Conservation (phyloP, 169 alveolate genomes). For the Condylostoma magnum region DNA sequence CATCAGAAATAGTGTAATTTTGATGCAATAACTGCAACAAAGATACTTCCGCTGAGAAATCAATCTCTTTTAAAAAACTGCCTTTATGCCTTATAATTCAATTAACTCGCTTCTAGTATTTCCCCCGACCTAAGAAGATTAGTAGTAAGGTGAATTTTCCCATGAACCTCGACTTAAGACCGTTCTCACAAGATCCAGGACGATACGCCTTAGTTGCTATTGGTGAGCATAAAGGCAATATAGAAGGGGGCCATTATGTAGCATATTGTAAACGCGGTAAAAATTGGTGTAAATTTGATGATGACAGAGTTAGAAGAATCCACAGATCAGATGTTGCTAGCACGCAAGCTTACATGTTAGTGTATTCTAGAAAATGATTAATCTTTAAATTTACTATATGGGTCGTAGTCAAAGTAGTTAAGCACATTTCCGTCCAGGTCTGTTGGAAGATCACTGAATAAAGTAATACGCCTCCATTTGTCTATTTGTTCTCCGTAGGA, state of each 20-base stretch:
- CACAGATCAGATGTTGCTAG: not conserved
- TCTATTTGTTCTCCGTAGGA: not conserved
- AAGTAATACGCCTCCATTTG: not conserved
- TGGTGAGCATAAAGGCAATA: conserved; percentile 16
- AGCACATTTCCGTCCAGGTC: not conserved
- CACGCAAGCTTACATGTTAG: not conserved
- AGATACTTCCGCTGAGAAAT: too few relatives aligned
- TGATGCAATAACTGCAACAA: too few relatives aligned
- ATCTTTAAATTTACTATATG: not conserved
- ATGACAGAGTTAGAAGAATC: not conserved
- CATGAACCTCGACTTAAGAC: not conserved
- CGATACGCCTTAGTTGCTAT: not conserved
- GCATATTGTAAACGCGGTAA: conserved; percentile 26
- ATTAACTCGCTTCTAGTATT: too few relatives aligned
- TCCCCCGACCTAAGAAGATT: not conserved
- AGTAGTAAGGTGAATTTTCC: not conserved
- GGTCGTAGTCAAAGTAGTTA: not conserved
- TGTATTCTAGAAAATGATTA: not conserved
- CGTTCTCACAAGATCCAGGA: not conserved
- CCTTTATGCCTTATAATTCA: too few relatives aligned
- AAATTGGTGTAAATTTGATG: conserved; percentile 21
- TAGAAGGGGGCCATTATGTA: conserved; percentile 11
- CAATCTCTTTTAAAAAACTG: too few relatives aligned
- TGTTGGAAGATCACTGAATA: not conserved
- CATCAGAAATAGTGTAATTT: too few relatives aligned